These are phyloP conservation scores for Acacia concinna DNA, from an alignment of 331 rosid species.

Conservation along the genomic window DNA sequence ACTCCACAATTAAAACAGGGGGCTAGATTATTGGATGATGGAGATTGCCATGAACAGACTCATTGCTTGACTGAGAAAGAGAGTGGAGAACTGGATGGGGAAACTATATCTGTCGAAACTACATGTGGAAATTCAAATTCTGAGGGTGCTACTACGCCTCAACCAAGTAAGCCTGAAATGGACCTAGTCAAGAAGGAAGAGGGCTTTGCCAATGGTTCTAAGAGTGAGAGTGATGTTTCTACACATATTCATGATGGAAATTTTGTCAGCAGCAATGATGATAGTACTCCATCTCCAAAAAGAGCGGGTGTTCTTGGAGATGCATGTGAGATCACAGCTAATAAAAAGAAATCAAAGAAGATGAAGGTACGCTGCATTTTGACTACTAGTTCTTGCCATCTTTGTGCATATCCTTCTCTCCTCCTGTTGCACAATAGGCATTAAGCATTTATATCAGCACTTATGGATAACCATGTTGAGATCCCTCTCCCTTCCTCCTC, in stretches of 20 bases:
- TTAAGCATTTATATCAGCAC: not conserved
- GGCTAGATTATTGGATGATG: constrained; percentile 68
- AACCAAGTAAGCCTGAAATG: constrained; percentile 36
- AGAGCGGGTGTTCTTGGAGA: constrained; percentile 41
- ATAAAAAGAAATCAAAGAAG: constrained; percentile 55
- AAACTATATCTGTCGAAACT: constrained; percentile 80
- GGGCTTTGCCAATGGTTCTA: constrained; percentile 46
- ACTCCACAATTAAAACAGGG: constrained; percentile 89
- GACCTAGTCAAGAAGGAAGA: constrained; percentile 55
- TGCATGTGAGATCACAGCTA: constrained; percentile 49
- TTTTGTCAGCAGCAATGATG: constrained; percentile 27
- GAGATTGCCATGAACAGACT: constrained; percentile 87
- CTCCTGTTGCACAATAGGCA: not conserved
- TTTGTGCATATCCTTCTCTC: not conserved
- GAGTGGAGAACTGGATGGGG: constrained; percentile 67
- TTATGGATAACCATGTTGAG: not conserved
- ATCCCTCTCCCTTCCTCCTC: too few relatives aligned
- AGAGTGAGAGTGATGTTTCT: constrained; percentile 39
- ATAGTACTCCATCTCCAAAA: constrained; percentile 38
- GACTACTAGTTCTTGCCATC: constrained; percentile 5
- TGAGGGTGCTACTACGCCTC: constrained; percentile 44
- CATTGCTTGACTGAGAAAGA: constrained; percentile 69
- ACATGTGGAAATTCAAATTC: constrained; percentile 50
- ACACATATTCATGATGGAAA: constrained; percentile 34
- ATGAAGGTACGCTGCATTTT: constrained; percentile 58